These are phyloP conservation scores for Moricandia arvensis DNA, from an alignment of 345 rosid genomes.

Conservation along the genomic window DNA sequence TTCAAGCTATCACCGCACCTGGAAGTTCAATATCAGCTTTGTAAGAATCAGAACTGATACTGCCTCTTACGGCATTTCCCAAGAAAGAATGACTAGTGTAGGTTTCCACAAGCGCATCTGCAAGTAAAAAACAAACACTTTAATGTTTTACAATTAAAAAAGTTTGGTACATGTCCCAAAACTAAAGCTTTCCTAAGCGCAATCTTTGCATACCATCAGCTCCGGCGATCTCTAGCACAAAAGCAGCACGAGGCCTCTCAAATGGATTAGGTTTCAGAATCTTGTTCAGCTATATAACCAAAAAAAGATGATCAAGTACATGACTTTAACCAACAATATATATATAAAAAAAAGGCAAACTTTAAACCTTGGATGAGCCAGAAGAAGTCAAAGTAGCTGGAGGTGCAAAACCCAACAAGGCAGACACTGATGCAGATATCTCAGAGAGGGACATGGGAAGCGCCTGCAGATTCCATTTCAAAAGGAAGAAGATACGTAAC, in stretches of 20 bases:
- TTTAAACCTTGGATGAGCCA: conserved; percentile 73
- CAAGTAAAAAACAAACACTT: neutral
- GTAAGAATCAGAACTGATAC: conserved; percentile 43
- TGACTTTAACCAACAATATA: neutral
- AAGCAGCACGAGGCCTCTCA: conserved; percentile 79
- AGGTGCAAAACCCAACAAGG: conserved; percentile 86
- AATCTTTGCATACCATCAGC: conserved; percentile 46
- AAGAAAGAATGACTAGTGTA: conserved; percentile 40
- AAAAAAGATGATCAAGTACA: neutral
- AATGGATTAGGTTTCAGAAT: conserved; percentile 83
- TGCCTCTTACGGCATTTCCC: conserved; percentile 46
- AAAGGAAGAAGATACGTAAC: neutral
- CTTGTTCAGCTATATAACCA: conserved; percentile 63
- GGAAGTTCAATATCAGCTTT: conserved; percentile 64
- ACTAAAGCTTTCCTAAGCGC: neutral
- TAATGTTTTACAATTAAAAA: neutral
- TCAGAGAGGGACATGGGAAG: conserved; percentile 51
- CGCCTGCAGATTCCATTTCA: conserved; percentile 42
- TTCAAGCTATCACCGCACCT: conserved; percentile 44
- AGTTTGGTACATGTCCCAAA: neutral
- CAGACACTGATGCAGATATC: conserved; percentile 75
- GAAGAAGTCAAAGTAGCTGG: conserved; percentile 59
- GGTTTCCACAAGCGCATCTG: conserved; percentile 47
- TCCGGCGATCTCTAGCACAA: conserved; percentile 79
- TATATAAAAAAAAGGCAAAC: neutral